Base-by-base conservation (phyloP, 2,329 filamentous ascomycete genomes). In the Aspergillus pseudotamarii region DNA sequence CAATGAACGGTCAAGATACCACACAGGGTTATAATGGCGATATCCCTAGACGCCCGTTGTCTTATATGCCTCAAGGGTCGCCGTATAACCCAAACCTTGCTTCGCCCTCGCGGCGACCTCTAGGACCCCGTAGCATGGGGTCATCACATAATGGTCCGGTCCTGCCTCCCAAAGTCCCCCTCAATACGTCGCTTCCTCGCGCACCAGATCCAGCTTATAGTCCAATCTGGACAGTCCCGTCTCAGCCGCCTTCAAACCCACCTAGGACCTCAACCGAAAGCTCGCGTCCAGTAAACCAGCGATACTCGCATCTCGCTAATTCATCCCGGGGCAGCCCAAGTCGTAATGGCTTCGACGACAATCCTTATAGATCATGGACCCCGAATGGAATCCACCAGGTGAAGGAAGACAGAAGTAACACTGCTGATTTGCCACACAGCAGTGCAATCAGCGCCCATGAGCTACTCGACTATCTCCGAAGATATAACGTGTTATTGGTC, bases 401-500 rank as follows among this genome's bases (percentile, higher is more conserved):
- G 61, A 71, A 78, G 72, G 71, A 80, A 45, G 63, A 74, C 69
- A 69, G 78, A 75, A 76, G 80, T 79, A 73, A 76, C 79, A 72
- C 82, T 64, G 66, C 79, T 66, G 73, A 86, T 60, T 83, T 81
- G 69, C 84, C 79, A 65, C 88, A 75, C 74, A 90, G 76, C 73
- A 83, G 77, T 73, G 86, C 80, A 75, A 89, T 97, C 46, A 87
- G 86, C 3, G 86, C 91, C 0, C 84, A 91, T 62, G 88, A 90
- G 59, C 83, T 99, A 1, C 85, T 89, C 64, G 85, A 89, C 54
- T 91, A 91, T 61, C 86, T 96, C 76, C 82, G 72, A 68, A 85
- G 73, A 64, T 93, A 79, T 79, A 88, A 79, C 64, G 84, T 97
- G 28, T 80, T 99, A 14, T 76, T 98, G 28, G 93, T 99, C 67